Conservation (phyloP, 768 basidiomycete species). For the Chalciporus sphaerocephalus region DNA sequence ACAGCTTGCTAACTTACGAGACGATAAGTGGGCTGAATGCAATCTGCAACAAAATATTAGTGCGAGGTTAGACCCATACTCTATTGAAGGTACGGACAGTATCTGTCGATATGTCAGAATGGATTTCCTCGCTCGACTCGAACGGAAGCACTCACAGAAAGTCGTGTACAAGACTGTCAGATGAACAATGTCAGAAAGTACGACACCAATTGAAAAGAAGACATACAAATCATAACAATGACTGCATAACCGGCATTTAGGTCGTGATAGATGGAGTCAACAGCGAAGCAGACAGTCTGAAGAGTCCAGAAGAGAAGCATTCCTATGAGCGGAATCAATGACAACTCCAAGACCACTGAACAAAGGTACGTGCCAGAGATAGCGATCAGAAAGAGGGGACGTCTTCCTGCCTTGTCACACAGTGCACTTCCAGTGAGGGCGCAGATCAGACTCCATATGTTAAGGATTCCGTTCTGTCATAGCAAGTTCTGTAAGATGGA, state of each 20-base stretch:
- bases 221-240: constrained; percentile 43
- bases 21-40: constrained; percentile 40
- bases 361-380: constrained; percentile 34
- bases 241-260: constrained; percentile 36
- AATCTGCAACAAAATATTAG: constrained; percentile 13
- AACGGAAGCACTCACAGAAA: constrained; percentile 30
- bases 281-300: constrained; percentile 32
- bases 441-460: constrained; percentile 51
- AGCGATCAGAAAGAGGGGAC: constrained; percentile 46
- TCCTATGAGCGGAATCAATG: constrained; percentile 33
- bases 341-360: constrained; percentile 24
- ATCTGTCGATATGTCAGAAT: constrained; percentile 14
- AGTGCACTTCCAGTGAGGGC: constrained; percentile 45
- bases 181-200: not conserved
- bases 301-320: constrained; percentile 37
- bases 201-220: not conserved
- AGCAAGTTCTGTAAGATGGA: not conserved
- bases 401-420: constrained; percentile 46
- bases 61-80: not conserved
- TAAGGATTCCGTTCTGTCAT: constrained; percentile 48
- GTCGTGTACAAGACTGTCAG: constrained; percentile 35
- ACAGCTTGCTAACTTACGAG: constrained; percentile 10
- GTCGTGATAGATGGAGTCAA: constrained; percentile 24
- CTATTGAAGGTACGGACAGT: constrained; percentile 22
- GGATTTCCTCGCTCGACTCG: not conserved